Conservation (phyloP, 148 eudicot species). For the Agrostemma githago region DNA sequence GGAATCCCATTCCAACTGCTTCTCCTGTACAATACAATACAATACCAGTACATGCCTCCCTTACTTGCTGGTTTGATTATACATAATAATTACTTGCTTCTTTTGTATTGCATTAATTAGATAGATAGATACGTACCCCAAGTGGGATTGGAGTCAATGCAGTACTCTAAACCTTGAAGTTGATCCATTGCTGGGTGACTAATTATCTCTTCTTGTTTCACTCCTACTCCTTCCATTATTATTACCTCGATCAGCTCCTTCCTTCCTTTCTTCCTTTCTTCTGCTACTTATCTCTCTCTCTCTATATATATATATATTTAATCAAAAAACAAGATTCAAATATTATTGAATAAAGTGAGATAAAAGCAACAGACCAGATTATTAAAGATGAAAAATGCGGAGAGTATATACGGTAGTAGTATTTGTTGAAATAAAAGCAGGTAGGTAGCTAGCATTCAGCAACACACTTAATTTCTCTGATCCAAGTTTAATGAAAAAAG, state of each 20-base stretch:
- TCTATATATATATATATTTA: not conserved
- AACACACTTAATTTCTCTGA: no score
- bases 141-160: conserved; percentile 95
- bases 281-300: not conserved
- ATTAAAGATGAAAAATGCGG: not conserved
- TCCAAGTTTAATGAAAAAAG: not conserved
- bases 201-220: conserved; percentile 68
- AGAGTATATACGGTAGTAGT: not conserved
- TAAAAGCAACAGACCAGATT: not conserved
- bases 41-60: not conserved
- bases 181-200: conserved; percentile 91
- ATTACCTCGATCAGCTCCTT: no score
- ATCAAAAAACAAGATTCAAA: not conserved
- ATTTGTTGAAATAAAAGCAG: conserved; percentile 4
- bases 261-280: no score
- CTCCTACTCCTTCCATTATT: conserved; percentile 53
- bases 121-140: conserved; percentile 56
- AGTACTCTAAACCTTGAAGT: conserved; percentile 94
- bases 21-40: conserved; percentile 55
- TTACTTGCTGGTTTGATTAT: not conserved
- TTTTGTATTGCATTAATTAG: no score
- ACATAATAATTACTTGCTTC: no score
- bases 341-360: not conserved
- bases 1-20: conserved; percentile 80
- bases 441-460: not conserved